These are phyloP conservation scores for Fusarium napiforme DNA, from an alignment of 2,329 filamentous ascomycete genomes.

Conservation along the genomic window DNA sequence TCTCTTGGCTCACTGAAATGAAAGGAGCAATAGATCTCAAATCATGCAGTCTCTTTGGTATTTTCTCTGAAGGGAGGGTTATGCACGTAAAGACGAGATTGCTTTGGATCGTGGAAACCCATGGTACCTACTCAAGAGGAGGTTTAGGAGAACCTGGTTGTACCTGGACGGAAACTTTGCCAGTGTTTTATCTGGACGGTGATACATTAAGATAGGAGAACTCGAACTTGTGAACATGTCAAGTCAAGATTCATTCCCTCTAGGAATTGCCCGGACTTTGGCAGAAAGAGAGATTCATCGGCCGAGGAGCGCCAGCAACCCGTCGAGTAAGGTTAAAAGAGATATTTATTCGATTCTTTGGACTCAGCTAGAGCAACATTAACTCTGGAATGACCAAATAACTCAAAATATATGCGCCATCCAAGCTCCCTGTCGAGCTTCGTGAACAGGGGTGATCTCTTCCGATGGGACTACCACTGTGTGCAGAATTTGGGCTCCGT, in stretches of 20 bases:
- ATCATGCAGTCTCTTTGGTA: not conserved
- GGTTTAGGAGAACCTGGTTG: not conserved
- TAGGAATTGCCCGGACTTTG: no score
- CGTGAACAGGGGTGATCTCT: not conserved
- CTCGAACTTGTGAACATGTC: not conserved
- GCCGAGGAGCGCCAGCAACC: not conserved
- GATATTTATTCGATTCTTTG: not conserved
- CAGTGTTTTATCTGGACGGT: rapidly evolving
- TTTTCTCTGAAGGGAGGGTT: not conserved
- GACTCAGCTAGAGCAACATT: not conserved
- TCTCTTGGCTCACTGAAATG: not conserved
- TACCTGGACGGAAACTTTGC: not conserved
- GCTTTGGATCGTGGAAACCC: not conserved
- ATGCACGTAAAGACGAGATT: not conserved
- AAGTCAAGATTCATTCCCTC: not conserved
- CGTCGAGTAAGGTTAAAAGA: not conserved
- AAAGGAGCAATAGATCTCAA: not conserved
- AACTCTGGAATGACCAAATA: not conserved
- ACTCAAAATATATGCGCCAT: no score
- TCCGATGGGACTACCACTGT: not conserved
- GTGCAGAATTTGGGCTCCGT: no score
- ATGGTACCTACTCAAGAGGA: not conserved
- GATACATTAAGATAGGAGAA: not conserved
- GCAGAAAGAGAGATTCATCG: not conserved
- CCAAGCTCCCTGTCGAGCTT: not conserved